Conservation (phyloP, 331 rosid species). For the Quercus tomentella region DNA sequence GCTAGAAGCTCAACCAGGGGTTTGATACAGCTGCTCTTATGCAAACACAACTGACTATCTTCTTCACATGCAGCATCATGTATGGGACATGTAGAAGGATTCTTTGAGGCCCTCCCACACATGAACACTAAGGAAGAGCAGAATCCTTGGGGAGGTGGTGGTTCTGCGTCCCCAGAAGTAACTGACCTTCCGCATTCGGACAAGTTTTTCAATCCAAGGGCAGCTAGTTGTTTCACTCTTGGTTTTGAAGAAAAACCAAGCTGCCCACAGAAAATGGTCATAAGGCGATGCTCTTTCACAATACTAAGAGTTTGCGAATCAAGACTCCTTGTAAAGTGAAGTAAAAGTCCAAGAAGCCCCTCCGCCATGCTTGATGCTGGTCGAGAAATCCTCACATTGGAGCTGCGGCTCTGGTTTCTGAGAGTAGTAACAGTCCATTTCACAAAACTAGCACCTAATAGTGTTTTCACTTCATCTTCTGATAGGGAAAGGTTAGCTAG, state of each 20-base stretch:
- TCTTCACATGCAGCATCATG: conserved; percentile 36
- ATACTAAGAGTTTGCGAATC: conserved; percentile 28
- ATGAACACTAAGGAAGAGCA: conserved; percentile 26
- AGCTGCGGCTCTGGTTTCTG: conserved; percentile 23
- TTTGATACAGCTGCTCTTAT: conserved; percentile 38
- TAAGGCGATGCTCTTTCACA: conserved; percentile 40
- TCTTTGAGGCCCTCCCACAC: conserved; percentile 31
- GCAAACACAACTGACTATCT: conserved; percentile 38
- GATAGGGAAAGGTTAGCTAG: conserved; percentile 49
- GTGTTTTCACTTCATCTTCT: conserved; percentile 36
- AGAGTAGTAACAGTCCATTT: conserved; percentile 38
- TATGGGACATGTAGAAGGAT: conserved; percentile 29
- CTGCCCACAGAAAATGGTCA: conserved; percentile 44
- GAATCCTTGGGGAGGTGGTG: conserved; percentile 18
- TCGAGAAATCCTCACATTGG: conserved; percentile 31
- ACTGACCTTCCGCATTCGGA: conserved; percentile 43
- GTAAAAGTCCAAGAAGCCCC: conserved; percentile 60
- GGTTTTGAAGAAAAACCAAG: conserved; percentile 43
- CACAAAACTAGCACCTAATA: conserved; percentile 39
- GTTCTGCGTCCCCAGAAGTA: conserved; percentile 26
- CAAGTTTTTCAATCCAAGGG: conserved; percentile 45
- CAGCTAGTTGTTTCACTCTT: conserved; percentile 42
- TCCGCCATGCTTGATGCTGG: conserved; percentile 41
- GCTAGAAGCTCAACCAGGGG: conserved; percentile 42
- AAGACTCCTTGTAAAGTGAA: conserved; percentile 38